These are phyloP conservation scores for Artemisia argyi DNA, from an alignment of 129 eudicot genomes.

Conservation along the genomic window DNA sequence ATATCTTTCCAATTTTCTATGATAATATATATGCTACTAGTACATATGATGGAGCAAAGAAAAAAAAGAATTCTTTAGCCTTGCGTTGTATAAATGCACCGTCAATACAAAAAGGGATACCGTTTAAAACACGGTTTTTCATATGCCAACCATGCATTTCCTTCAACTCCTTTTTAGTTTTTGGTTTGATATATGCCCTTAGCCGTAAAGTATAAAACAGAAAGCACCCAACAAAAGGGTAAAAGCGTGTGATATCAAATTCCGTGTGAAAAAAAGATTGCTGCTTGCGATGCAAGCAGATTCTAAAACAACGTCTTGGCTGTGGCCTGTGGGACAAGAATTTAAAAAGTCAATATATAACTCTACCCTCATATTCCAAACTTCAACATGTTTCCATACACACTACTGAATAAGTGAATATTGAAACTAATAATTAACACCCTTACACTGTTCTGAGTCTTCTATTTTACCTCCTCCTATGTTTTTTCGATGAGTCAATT, in stretches of 20 bases:
- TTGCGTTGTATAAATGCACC: constrained; percentile 8
- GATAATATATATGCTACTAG: no score
- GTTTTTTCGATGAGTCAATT: no score
- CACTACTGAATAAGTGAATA: neutral
- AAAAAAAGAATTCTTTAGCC: no score
- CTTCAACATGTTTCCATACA: neutral
- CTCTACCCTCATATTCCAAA: neutral
- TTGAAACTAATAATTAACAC: neutral
- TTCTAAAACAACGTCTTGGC: neutral
- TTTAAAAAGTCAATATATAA: neutral
- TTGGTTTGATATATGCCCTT: no score
- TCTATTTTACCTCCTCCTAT: constrained; percentile 5
- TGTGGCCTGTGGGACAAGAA: neutral
- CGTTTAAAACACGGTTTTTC: constrained; percentile 20
- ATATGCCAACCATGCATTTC: no score
- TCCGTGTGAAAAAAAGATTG: constrained; percentile 12
- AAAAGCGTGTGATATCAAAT: constrained; percentile 5
- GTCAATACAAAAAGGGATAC: constrained; percentile 7
- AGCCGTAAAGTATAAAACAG: neutral
- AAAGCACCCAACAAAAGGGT: neutral
- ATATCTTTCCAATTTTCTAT: no score
- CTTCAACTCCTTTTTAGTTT: no score
- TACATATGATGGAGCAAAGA: no score
- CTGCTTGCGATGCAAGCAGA: constrained; percentile 10
- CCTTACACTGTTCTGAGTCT: constrained; percentile 9